Conservation (phyloP, 2,329 filamentous ascomycete species). For the Pseudogymnoascus sp. region DNA sequence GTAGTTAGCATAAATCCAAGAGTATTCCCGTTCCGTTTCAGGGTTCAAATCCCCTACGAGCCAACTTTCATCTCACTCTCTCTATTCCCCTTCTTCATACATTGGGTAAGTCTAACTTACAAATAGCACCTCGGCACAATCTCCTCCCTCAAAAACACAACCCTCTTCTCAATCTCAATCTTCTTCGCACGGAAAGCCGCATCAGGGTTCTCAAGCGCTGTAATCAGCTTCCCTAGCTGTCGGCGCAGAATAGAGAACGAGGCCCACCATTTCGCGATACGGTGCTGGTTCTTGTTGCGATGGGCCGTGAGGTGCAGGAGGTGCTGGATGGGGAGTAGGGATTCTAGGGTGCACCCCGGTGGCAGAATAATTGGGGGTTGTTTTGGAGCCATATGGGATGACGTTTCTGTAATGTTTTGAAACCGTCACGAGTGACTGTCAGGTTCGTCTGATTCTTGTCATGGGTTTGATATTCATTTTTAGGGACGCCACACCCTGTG, state of each 20-base stretch:
- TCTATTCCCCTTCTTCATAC: not conserved
- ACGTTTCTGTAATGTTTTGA: not conserved
- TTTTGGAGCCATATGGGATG: not conserved
- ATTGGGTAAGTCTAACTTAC: conserved; percentile 30
- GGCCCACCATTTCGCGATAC: conserved; percentile 73
- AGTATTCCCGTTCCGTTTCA: not conserved
- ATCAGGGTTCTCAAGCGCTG: conserved; percentile 32
- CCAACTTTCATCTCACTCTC: not conserved
- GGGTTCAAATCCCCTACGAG: not conserved
- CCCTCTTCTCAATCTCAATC: conserved; percentile 21
- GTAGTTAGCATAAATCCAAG: not conserved
- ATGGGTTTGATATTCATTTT: conserved; percentile 9
- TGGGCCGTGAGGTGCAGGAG: conserved; percentile 68
- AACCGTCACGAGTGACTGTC: not conserved
- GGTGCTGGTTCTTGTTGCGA: conserved; percentile 89
- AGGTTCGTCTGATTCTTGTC: not conserved
- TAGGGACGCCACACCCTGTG: not conserved
- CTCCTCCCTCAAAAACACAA: conserved; percentile 34
- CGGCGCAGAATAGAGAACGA: conserved; percentile 65
- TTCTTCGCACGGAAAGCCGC: conserved; percentile 31
- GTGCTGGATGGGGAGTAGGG: conserved; percentile 37
- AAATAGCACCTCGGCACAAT: conserved; percentile 38
- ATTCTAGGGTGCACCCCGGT: not conserved
- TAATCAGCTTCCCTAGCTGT: conserved; percentile 48
- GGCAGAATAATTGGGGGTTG: not conserved